These are phyloP conservation scores for Castanea crenata DNA, from an alignment of 306 rosid genomes.

Conservation along the genomic window DNA sequence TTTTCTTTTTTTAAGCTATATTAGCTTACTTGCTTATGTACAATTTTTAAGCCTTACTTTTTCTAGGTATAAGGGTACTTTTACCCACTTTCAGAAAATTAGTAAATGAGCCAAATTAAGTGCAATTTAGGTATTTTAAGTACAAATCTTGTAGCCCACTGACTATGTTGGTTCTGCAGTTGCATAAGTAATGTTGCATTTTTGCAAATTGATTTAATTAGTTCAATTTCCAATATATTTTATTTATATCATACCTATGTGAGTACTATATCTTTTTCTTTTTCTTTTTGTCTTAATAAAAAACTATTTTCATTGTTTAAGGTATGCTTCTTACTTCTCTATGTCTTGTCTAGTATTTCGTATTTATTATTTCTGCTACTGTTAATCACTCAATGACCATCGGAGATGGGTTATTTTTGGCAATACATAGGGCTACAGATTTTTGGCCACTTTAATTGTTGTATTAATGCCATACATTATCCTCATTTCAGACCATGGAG, in stretches of 20 bases:
- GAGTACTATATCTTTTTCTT: neutral
- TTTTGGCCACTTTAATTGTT: neutral
- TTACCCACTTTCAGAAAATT: too few species aligned
- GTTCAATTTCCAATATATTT: neutral
- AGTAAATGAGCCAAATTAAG: too few species aligned
- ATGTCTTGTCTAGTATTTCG: neutral
- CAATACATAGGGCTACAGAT: neutral
- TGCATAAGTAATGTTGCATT: neutral
- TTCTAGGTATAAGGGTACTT: too few species aligned
- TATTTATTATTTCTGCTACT: neutral
- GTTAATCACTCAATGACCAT: neutral
- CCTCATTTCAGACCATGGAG: neutral
- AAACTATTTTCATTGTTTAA: neutral
- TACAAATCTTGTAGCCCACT: neutral
- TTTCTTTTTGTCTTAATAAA: neutral
- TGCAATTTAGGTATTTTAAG: too few species aligned
- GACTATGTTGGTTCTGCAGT: neutral
- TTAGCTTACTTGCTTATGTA: too few species aligned
- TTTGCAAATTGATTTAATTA: neutral
- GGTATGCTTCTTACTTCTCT: neutral
- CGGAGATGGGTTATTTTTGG: neutral
- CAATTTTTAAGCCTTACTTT: too few species aligned
- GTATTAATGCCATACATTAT: neutral
- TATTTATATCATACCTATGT: neutral
- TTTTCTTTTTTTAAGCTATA: too few species aligned